Evolutionary conservation across 345 rosid species (phyloP), one percentile per base, ranked within the genome.

Genomic region (Passiflora organensis): DNA sequence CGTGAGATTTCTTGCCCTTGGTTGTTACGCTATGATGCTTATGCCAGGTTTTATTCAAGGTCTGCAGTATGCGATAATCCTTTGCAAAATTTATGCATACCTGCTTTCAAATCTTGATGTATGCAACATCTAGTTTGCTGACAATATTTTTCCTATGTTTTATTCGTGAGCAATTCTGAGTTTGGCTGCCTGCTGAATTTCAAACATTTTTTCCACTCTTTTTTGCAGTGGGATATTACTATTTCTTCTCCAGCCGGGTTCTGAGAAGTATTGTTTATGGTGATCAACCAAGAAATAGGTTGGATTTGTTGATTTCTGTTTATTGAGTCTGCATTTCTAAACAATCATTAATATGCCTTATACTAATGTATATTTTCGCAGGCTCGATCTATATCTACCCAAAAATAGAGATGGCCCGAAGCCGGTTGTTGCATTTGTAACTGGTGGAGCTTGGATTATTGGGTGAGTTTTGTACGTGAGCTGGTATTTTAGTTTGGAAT

Each of bases 401-500:
- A 83, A 81, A 62, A 76, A 72, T 67, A 65, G 51, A 28, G 71
- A 78, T 65, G 84, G 89, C 39, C 85, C 82, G 55, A 93, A 82
- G 72, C 99, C 97, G 14, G 95, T 89, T 19, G 84, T 89, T 66
- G 97, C 95, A 18, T 93, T 93, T 78, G 66, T 93, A 54, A 89
- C 97, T 17, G 97, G 99, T 28, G 99, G 99, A 70, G 95, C 97
- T 53, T 93, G 97, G 96, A 86, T 93, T 64, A 89, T 93, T 70
- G 99, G 99, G 99, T 86, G 62, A 81, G 91, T 71, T 49, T 42
- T 54, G 21, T 32, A 47, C 60, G 17, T 38, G 43, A 49, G 37
- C 39, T 12, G 51, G 1, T 58, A 9, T 41, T 50, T 48, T 49
- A 4, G 21, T 24, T 58, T 36, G 28, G 25, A 61, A 56, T 44